Evolutionary conservation across 192 early-diverging fungal genomes (phyloP), one percentile per base, ranked within the genome.

Genomic region (Backusella australiensis): DNA sequence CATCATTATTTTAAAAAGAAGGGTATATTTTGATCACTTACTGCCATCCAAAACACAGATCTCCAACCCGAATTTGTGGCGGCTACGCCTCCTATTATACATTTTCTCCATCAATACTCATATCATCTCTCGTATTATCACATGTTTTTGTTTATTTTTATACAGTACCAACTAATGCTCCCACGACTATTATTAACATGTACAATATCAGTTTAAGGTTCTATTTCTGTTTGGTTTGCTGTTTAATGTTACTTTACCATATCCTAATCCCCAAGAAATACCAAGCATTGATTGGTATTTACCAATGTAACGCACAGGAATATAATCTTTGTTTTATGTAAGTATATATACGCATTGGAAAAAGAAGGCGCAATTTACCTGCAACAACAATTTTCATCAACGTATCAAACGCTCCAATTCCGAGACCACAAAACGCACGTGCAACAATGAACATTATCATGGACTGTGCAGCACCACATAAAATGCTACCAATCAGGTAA

Each of bases 401-500:
- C 6, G 81, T 75, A 17, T 85, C 72, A 23, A 83, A 81, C 1
- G 83, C 89, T 3, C 84, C 84, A 26, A 79, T 86, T 26, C 90
- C 90, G 7, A 91, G 44, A 6, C 90, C 90, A 70, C 84, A 83
- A 2, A 91, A 71, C 1, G 84, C 89, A 17, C 90, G 85, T 1
- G 79, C 86, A 9, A 86, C 75, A 53, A 91, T 82, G 23, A 91
- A 82, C 81, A 88, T 85, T 26, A 81, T 77, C 84, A 91, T 88
- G 6, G 76, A 84, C 12, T 83, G 77, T 3, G 90, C 71, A 4
- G 82, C 85, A 6, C 89, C 87, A 56, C 96, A 96, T 34, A 96
- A 80, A 0, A 93, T 80, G 0, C 91, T 92, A 0, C 96, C 96
- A 9, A 92, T 71, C 67, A 91, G 88, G 77, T 97, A 99, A 41